Base-by-base conservation (phyloP, 2,329 filamentous ascomycete species). In the Canariomyces notabilis region DNA sequence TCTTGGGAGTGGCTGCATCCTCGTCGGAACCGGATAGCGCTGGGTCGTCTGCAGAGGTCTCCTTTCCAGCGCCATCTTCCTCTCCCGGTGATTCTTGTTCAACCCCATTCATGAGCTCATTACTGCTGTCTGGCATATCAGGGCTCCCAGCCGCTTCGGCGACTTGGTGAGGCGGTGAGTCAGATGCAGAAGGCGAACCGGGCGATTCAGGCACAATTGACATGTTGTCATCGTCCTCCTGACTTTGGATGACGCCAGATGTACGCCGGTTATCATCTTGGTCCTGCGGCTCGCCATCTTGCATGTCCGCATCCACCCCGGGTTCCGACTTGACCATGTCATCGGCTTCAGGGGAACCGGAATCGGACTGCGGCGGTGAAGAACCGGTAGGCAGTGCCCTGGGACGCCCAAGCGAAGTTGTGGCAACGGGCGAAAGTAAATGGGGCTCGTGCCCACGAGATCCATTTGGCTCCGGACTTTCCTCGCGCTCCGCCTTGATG, bases 271-370 rank as follows among this genome's bases (percentile, higher is more conserved):
- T 6, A 20, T 38, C 18, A 19, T 19, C 19, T 9, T 23, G 12
- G 8, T 16, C 15, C 3, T 9, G 12, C 11, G 44, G 44, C 12
- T 23, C 26, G 15, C 20, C 44, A 32, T 38, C 20, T 7, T 19
- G 19, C 4, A 22, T 16, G 5, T 18, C 26, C 21, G 32, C 14
- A 14, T 40, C 44, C 23, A 12, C 16, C 6, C 6, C 33, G 16
- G 32, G 21, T 9, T 48, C n/a, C 32, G 14, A 3, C 26, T 6
- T 31, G 39, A 15, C 6, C n/a, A n/a, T n/a, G n/a, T n/a, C 29
- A 9, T 36, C 45, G 9, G 36, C 11, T 22, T 48, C 40, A n/a
- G n/a, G n/a, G 5, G 29, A 35, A 15, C 40, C 40, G 19, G 35
- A 43, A 15, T 43, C 40, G 4, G 35, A 36, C 1, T 36, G 26